These are phyloP conservation scores for Saccharomyces hybrid DNA, from an alignment of 1,139 yeast genomes.

Conservation along the genomic window DNA sequence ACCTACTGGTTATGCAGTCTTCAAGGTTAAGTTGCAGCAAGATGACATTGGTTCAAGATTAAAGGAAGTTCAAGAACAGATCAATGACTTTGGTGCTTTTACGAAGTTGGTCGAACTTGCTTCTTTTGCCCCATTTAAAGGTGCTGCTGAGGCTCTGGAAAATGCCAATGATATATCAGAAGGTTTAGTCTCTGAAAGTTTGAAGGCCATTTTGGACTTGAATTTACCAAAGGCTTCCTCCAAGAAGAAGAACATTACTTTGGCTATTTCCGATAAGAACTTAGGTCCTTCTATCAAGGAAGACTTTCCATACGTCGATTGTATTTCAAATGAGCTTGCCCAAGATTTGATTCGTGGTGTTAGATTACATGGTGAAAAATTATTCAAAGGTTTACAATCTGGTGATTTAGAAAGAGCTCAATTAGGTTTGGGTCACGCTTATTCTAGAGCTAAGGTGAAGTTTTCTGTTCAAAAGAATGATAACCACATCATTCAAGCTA, in stretches of 20 bases:
- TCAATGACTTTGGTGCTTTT: constrained; percentile 78
- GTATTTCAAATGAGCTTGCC: constrained; percentile 82
- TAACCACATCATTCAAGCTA: constrained; percentile 97
- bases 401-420: constrained; percentile 98
- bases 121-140: constrained; percentile 96
- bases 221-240: constrained; percentile 78
- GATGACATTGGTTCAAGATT: constrained; percentile 89
- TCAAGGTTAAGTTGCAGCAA: constrained; percentile 88
- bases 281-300: constrained; percentile 97
- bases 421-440: constrained; percentile 97
- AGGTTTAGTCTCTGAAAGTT: constrained; percentile 89
- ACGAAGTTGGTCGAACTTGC: constrained; percentile 90
- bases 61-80: constrained; percentile 90
- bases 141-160: constrained; percentile 98
- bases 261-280: constrained; percentile 92
- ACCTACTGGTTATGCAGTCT: constrained; percentile 96
- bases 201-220: constrained; percentile 81
- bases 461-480: constrained; percentile 97
- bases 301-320: constrained; percentile 77
- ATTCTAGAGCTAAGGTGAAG: constrained; percentile 97
- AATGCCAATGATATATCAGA: constrained; percentile 97
- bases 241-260: constrained; percentile 55
- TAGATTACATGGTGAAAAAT: constrained; percentile 81
- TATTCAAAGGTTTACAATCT: constrained; percentile 83
- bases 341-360: constrained; percentile 95